Evolutionary conservation across 352 stramenopile genomes (phyloP).

Genomic region (Globisporangium cystogenes): DNA sequence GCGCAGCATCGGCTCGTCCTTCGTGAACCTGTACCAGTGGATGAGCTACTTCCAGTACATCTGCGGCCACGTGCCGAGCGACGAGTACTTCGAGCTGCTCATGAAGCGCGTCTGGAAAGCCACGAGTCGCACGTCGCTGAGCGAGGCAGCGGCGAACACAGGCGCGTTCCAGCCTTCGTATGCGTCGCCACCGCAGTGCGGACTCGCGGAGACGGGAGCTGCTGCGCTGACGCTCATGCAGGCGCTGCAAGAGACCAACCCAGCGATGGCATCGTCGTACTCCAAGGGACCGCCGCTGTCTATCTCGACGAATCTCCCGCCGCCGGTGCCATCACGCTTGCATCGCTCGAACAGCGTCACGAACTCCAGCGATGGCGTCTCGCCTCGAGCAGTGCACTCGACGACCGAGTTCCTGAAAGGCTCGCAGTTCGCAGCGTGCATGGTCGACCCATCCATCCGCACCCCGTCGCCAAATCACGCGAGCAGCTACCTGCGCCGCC

Average conservation of each 20-base stretch:
- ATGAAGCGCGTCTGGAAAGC: slow-evolving; percentile 70
- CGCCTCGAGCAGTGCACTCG: slow-evolving; percentile 30
- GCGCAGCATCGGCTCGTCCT: slow-evolving; percentile 20
- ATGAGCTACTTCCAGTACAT: slow-evolving; percentile 74
- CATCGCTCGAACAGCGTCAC: slow-evolving; percentile 21
- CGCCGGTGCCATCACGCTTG: slow-evolving; percentile 16
- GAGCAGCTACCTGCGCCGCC: slow-evolving; percentile 1
- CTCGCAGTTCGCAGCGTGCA: slow-evolving; percentile 53
- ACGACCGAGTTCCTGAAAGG: slow-evolving; percentile 70
- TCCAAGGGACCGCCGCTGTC: slow-evolving; percentile 16
- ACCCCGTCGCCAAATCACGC: slow-evolving; percentile 14
- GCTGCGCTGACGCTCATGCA: slow-evolving; percentile 43
- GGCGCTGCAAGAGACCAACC: slow-evolving; percentile 36
- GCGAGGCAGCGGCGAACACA: slow-evolving; percentile 18
- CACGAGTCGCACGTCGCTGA: slow-evolving; percentile 30
- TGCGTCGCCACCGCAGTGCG: neutral
- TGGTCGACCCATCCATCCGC: slow-evolving; percentile 41
- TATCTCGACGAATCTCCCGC: slow-evolving; percentile 18
- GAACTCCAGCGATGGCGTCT: slow-evolving; percentile 21
- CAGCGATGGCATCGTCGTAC: slow-evolving; percentile 20
- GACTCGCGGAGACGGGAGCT: neutral
- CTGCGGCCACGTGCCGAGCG: slow-evolving; percentile 52
- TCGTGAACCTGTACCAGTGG: slow-evolving; percentile 72
- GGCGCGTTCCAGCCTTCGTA: neutral
- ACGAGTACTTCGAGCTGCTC: slow-evolving; percentile 75